Evolutionary conservation across 2,329 filamentous ascomycete genomes (phyloP), one percentile per base, ranked within the genome.

Genomic region (Fusarium chlamydosporum): DNA sequence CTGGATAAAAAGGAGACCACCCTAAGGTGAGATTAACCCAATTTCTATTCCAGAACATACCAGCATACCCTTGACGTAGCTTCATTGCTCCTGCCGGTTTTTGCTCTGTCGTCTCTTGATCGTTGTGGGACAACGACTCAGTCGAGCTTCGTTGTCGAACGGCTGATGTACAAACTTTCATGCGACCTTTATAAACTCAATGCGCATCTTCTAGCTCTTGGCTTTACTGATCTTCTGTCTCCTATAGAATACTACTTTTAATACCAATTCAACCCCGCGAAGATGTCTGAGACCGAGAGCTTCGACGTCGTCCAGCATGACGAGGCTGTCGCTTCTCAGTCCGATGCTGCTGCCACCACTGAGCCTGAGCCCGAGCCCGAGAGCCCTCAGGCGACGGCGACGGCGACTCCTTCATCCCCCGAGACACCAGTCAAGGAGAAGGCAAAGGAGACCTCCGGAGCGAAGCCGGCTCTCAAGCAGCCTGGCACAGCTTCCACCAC

Each of bases 271-370:
- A 31, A 65, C 33, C 23, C 33, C 53, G 46, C 50, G 29, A 70
- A 78, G 67, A 85, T 85, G 83, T 83, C 83, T 72, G 83, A 85
- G 71, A 76, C 78, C 67, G 83, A 84, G 70, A 80, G 79, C 70
- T 79, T 81, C 75, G 82, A 84, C 65, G 79, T 80, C 60, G 77
- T 80, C 56, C 80, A 82, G 72, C 79, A 77, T 64, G 82, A 83
- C 37, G 82, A 82, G 67, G 80, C 67, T 43, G 59, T 65, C 38
- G 77, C 78, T 50, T 77, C 79, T 65, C 76, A 75, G 11, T 72
- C 76, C 16, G 74, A 74, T 56, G 63, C 66, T 56, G 63, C 66
- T 18, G 56, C 70, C 33, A 64, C 57, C 26, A 66, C 67, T 55
- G 71, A 74, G 52, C 65, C 72, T 12, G 61, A 71, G 33, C 70